phyloP scores from a whole-genome alignment of 208 protist species.

The Acanthamoeba comandoni region DNA sequence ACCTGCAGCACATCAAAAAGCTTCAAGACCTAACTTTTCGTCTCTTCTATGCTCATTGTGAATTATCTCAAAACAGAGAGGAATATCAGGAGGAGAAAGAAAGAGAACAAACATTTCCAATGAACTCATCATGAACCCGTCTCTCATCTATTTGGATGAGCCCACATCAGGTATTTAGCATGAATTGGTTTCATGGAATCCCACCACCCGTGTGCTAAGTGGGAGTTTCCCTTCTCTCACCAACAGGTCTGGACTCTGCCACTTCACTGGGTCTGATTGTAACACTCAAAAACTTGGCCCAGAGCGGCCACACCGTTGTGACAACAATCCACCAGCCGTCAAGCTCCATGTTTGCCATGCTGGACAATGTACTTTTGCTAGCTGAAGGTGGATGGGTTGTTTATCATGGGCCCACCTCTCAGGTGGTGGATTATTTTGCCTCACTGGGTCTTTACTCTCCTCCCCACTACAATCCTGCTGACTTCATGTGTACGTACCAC shows the following conservation, averaged over 20 bases:
- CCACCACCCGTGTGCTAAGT: not conserved
- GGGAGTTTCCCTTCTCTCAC: not conserved
- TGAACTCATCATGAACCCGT: slow-evolving; percentile 80
- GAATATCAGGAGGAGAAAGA: slow-evolving; percentile 82
- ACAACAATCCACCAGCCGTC: slow-evolving; percentile 95
- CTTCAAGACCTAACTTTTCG: too few species aligned
- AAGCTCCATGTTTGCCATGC: slow-evolving; percentile 88
- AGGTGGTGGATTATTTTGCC: slow-evolving; percentile 54
- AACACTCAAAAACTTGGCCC: slow-evolving; percentile 88
- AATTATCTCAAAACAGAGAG: too few species aligned
- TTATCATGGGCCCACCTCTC: slow-evolving; percentile 23
- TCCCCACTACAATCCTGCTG: slow-evolving; percentile 74
- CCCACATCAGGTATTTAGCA: slow-evolving; percentile 76
- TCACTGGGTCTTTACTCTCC: slow-evolving; percentile 71
- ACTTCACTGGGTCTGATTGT: slow-evolving; percentile 91
- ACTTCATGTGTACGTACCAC: slow-evolving; percentile 69
- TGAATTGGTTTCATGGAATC: too few species aligned
- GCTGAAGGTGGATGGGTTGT: slow-evolving; percentile 56
- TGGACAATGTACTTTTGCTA: slow-evolving; percentile 75
- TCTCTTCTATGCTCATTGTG: too few species aligned
- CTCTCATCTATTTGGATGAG: slow-evolving; percentile 82
- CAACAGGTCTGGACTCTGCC: slow-evolving; percentile 89
- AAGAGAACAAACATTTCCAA: slow-evolving; percentile 85
- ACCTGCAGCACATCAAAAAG: too few species aligned
- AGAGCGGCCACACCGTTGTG: slow-evolving; percentile 91